phyloP scores from a whole-genome alignment of 345 rosid species.

The Eucalyptus albens region DNA sequence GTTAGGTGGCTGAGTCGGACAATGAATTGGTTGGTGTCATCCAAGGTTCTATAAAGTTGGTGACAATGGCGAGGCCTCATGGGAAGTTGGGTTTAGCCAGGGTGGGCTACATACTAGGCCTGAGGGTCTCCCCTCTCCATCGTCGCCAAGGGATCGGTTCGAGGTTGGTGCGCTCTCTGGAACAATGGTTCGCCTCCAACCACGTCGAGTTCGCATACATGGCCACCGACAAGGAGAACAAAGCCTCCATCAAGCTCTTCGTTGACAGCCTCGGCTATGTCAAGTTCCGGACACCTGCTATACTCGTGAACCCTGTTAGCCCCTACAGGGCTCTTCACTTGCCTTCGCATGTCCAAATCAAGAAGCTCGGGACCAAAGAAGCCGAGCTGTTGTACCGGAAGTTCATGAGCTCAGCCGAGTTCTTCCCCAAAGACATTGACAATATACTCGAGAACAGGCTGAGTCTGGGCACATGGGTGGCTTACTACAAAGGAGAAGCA shows the following conservation, averaged over 20 bases:
- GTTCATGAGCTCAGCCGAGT: slow-evolving; percentile 37
- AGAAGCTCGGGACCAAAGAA: slow-evolving; percentile 37
- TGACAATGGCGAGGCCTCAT: slow-evolving; percentile 18
- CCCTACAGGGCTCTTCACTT: slow-evolving; percentile 1
- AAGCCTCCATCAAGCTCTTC: slow-evolving; percentile 54
- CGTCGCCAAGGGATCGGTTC: slow-evolving; percentile 52
- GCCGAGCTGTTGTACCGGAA: slow-evolving; percentile 39
- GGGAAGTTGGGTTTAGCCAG: slow-evolving; percentile 14
- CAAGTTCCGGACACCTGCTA: slow-evolving; percentile 47
- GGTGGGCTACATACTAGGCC: slow-evolving; percentile 58
- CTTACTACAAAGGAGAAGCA: slow-evolving; percentile 24
- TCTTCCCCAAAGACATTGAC: slow-evolving; percentile 63
- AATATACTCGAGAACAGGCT: slow-evolving; percentile 41
- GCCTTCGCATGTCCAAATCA: slow-evolving; percentile 20
- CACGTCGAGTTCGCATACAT: slow-evolving; percentile 60
- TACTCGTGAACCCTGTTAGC: slow-evolving; percentile 61
- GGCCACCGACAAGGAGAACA: slow-evolving; percentile 70
- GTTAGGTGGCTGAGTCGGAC: slow-evolving; percentile 54
- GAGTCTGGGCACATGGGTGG: slow-evolving; percentile 81
- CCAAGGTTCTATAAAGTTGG: slow-evolving; percentile 70
- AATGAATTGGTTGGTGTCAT: slow-evolving; percentile 55
- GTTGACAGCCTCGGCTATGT: slow-evolving; percentile 27
- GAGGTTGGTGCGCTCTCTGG: slow-evolving; percentile 39
- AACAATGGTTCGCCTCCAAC: slow-evolving; percentile 52
- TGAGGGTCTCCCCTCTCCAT: slow-evolving; percentile 44